Evolutionary conservation across 352 stramenopile genomes (phyloP).

Genomic region (Phytophthora podocarpi): DNA sequence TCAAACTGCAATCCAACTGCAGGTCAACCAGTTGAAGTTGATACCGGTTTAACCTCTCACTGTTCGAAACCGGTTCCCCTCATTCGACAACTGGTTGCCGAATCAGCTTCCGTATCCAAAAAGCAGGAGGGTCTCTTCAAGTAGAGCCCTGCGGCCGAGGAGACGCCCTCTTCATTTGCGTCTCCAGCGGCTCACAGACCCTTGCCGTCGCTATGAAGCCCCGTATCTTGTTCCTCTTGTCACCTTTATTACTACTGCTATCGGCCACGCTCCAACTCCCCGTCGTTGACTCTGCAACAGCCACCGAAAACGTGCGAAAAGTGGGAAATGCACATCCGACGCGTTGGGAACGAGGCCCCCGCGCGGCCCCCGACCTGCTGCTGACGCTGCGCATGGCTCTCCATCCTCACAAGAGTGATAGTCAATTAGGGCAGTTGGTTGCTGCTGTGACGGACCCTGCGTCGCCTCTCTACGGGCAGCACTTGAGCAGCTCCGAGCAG

Average conservation of each 20-base stretch:
- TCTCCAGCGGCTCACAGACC: neutral
- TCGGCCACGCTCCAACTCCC: neutral
- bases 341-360: conserved; percentile 32
- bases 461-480: conserved; percentile 57
- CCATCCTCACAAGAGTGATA: conserved; percentile 30
- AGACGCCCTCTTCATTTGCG: neutral
- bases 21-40: conserved; percentile 1
- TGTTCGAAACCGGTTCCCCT: conserved; percentile 1
- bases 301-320: neutral
- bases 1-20: conserved; percentile 9
- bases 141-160: too few species aligned
- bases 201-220: conserved; percentile 6
- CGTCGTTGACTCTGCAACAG: neutral
- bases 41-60: conserved; percentile 1
- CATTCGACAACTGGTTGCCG: too few species aligned
- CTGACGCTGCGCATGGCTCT: conserved; percentile 53
- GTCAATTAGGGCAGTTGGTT: conserved; percentile 47
- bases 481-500: conserved; percentile 36
- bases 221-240: neutral
- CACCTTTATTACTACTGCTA: conserved; percentile 9
- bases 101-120: neutral
- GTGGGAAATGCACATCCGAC: conserved; percentile 26
- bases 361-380: conserved; percentile 24
- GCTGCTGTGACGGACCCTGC: conserved; percentile 47
- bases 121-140: too few species aligned